Percentiles rank a stretch among this genome's conserved stretches.
phyloP scores from a whole-genome alignment of 2,329 filamentous ascomycete species.

The Penicillium vulpinum region DNA sequence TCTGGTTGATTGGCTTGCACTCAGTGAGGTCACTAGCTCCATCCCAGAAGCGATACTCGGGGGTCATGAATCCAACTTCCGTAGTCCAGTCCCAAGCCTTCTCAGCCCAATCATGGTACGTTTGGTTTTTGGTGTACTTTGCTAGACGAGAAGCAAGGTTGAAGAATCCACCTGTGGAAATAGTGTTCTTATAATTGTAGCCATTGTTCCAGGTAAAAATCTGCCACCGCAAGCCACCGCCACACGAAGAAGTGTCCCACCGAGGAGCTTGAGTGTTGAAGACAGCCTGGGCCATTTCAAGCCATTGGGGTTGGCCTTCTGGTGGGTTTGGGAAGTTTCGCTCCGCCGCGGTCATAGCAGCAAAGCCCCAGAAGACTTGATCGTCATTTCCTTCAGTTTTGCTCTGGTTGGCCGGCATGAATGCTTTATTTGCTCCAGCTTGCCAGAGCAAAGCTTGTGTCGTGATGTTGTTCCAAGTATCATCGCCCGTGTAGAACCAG shows the following conservation, averaged over 20 bases:
- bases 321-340: slow-evolving; percentile 44
- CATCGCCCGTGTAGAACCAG: slow-evolving; percentile 46
- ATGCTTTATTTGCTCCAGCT: slow-evolving; percentile 38
- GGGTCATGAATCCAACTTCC: slow-evolving; percentile 52
- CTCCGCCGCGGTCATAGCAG: slow-evolving; percentile 59
- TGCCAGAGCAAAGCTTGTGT: slow-evolving; percentile 41
- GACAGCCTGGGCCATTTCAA: slow-evolving; percentile 74
- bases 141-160: slow-evolving; percentile 33
- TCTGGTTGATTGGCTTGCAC: slow-evolving; percentile 54
- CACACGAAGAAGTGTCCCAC: slow-evolving; percentile 68
- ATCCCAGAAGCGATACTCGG: slow-evolving; percentile 55
- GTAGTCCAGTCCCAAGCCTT: slow-evolving; percentile 61
- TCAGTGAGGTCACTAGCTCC: slow-evolving; percentile 54
- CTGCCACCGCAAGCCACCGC: slow-evolving; percentile 62
- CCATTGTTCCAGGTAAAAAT: slow-evolving; percentile 38
- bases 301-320: slow-evolving; percentile 66
- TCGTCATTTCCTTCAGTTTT: slow-evolving; percentile 56
- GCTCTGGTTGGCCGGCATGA: slow-evolving; percentile 46
- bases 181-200: slow-evolving; percentile 38
- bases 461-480: slow-evolving; percentile 41
- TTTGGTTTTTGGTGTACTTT: slow-evolving; percentile 33
- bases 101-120: slow-evolving; percentile 63
- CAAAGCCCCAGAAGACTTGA: slow-evolving; percentile 59
- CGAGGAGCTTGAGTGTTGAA: slow-evolving; percentile 75
- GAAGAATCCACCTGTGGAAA: slow-evolving; percentile 37